Conservation (phyloP, 2,329 filamentous ascomycete genomes). For the Diaporthe longicolla region DNA sequence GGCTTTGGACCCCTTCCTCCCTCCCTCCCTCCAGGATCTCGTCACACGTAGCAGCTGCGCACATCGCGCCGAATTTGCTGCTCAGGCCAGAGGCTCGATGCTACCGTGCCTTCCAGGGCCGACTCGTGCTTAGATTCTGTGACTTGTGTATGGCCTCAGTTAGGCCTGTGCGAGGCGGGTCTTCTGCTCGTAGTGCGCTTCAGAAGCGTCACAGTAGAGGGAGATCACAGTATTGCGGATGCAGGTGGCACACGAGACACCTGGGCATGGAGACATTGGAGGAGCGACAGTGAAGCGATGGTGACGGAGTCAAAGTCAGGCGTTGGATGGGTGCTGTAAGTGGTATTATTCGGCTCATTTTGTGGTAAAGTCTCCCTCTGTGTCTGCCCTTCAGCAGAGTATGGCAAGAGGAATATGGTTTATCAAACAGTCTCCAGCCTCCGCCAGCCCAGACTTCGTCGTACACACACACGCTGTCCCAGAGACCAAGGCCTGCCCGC, state of each 20-base stretch:
- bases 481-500: slow-evolving; percentile 7
- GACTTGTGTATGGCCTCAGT: slow-evolving; percentile 3
- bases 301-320: background rate
- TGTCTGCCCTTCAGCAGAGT: slow-evolving; percentile 14
- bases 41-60: slow-evolving; percentile 31
- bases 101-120: slow-evolving; percentile 4
- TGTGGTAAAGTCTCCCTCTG: background rate
- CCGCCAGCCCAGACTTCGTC: slow-evolving; percentile 22
- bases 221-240: background rate
- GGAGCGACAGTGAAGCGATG: background rate
- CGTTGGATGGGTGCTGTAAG: background rate
- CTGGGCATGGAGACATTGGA: background rate
- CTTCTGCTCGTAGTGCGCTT: background rate
- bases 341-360: slow-evolving; percentile 30
- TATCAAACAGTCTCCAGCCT: slow-evolving; percentile 31
- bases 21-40: background rate
- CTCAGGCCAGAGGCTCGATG: slow-evolving; percentile 11
- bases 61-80: background rate
- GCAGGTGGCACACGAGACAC: too few relatives aligned
- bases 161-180: background rate
- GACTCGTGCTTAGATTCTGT: background rate
- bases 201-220: slow-evolving; percentile 15
- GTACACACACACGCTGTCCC: slow-evolving; percentile 15
- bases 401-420: background rate
- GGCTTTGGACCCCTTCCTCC: background rate